Base-by-base conservation (phyloP, 2,329 filamentous ascomycete species). In the Leptodontidium sp. region DNA sequence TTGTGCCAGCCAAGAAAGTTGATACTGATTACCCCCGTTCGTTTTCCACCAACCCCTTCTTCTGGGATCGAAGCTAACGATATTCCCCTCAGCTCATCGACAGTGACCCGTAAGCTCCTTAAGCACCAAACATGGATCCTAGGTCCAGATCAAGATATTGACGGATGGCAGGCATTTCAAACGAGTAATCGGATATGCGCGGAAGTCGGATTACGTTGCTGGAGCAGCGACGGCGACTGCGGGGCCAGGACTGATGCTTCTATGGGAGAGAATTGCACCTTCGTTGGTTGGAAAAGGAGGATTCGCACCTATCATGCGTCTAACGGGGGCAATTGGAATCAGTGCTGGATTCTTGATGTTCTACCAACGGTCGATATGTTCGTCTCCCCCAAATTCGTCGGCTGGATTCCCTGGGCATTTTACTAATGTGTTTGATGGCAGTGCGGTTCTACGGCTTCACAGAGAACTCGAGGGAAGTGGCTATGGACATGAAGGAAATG, bases 401-500 rank as follows among this genome's bases (percentile, higher is more conserved):
- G 45, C 43, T n/a, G 38, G 38, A 40, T 35, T 35, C 32, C 21
- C 26, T 21, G 14, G n/a, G n/a, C 11, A 1, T 24, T 38, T 64
- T 53, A 2, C 61, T 64, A 58, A 35, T 38, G 11, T 12, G 24
- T 12, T 21, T 67, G 21, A 64, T 52, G 17, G 6, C 15, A 97
- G 94, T 95, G 78, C 92, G 96, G 73, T 98, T 99, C 84, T 98
- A 98, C 83, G 96, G 96, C 77, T 93, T 94, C 82, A 90, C 88
- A 59, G 96, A 99, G 82, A 99, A 99, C 83, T 84, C 90, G 65
- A 90, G 96, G 76, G 96, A 99, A 82, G 85, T 96, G 68, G 92
- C 97, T 73, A 91, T 97, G 91, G 96, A 99, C 80, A 98, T 98
- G 94, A 88, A 89, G 73, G 96, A 99, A 83, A 99, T 99, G 96